phyloP scores from a whole-genome alignment of 2,329 filamentous ascomycete genomes.

The Colletotrichum musae region DNA sequence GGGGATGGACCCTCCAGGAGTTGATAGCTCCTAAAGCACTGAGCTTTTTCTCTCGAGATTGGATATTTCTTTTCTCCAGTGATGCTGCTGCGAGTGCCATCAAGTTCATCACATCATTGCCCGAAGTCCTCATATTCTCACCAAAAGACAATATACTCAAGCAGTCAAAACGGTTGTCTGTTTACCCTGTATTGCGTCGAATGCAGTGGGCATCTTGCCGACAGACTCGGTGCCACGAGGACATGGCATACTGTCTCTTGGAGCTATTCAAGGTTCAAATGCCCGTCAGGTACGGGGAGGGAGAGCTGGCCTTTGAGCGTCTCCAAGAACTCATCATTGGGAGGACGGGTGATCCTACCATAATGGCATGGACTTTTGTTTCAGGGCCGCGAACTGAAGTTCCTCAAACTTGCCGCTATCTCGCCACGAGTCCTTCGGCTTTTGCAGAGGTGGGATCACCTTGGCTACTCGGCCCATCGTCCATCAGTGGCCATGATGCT shows the following conservation, averaged over 20 bases:
- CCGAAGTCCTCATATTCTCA: rapidly evolving
- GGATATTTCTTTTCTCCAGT: neutral
- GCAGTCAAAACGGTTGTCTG: neutral
- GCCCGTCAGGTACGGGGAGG: neutral
- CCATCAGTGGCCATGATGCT: no score
- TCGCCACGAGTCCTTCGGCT: neutral
- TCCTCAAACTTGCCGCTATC: neutral
- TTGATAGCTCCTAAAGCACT: conserved; percentile 27
- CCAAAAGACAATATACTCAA: neutral
- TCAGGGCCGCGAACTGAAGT: no score
- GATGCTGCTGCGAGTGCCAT: neutral
- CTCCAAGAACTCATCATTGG: neutral
- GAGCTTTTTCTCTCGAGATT: conserved; percentile 23
- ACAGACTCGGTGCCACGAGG: neutral
- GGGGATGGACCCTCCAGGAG: conserved; percentile 39
- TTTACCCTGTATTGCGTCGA: neutral
- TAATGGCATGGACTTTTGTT: no score
- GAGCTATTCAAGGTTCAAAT: neutral
- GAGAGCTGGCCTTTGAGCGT: neutral
- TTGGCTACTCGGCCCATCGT: no score
- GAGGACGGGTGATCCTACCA: no score
- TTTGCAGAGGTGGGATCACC: neutral
- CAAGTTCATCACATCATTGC: neutral
- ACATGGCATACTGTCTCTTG: neutral
- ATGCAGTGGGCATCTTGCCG: neutral